A percentile compares a stretch with the other conserved stretches of the same genome.
phyloP scores from a whole-genome alignment of 2,329 filamentous ascomycete genomes.

The Venturia pyrina region DNA sequence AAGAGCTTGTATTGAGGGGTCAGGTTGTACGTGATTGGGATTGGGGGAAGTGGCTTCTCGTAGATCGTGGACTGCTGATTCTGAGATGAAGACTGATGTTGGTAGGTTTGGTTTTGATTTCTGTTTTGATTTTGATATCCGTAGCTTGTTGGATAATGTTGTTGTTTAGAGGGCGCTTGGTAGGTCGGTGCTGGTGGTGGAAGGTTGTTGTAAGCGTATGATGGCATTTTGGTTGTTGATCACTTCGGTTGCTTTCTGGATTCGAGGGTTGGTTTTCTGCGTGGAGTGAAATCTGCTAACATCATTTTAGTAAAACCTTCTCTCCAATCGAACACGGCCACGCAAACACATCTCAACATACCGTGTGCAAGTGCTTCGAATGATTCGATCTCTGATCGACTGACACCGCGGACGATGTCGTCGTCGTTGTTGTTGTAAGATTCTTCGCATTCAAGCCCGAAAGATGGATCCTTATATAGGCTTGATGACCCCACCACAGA shows the following conservation, averaged over 20 bases:
- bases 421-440: not conserved
- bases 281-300: not conserved
- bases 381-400: not conserved
- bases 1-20: not conserved
- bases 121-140: not conserved
- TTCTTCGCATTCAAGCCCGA: not conserved
- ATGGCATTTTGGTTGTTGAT: not conserved
- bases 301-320: not conserved
- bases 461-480: not conserved
- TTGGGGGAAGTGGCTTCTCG: not conserved
- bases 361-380: not conserved
- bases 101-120: not conserved
- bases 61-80: not conserved
- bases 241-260: not conserved
- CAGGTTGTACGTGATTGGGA: not conserved
- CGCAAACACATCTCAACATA: not conserved
- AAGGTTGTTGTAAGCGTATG: not conserved
- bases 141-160: not conserved
- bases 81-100: not conserved
- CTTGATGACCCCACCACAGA: not conserved
- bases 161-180: not conserved
- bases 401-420: not conserved
- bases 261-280: not conserved
- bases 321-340: not conserved
- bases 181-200: not conserved